Percentiles rank a stretch among this genome's conserved stretches.
Evolutionary conservation across 768 basidiomycete species (phyloP).

Genomic region (Neoboletus brunneissimus): DNA sequence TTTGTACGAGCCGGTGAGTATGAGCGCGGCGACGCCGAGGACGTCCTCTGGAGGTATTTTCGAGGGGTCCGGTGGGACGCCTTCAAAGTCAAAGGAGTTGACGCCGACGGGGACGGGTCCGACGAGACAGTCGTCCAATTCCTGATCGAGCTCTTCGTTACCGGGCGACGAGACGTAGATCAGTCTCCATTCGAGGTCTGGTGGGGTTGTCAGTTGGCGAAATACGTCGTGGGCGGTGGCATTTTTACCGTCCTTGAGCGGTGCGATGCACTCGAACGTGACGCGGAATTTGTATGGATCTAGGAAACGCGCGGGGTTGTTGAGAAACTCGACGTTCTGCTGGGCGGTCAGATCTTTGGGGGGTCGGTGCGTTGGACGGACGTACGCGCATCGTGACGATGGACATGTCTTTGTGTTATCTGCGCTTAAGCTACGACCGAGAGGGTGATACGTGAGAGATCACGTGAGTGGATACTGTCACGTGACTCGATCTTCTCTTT

Average conservation of each 20-base stretch:
- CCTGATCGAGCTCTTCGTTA: conserved; percentile 90
- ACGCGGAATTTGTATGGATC: conserved; percentile 92
- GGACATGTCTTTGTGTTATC: conserved; percentile 49
- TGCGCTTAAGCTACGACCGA: too few species aligned
- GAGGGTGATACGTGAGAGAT: background rate
- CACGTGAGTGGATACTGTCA: background rate
- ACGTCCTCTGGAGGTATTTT: conserved; percentile 89
- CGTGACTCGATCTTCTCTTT: conserved; percentile 8
- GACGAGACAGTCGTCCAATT: conserved; percentile 95
- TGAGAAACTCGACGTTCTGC: conserved; percentile 85
- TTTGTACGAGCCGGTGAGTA: conserved; percentile 92
- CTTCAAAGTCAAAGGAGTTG: conserved; percentile 96
- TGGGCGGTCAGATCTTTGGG: background rate
- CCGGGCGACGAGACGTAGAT: conserved; percentile 96
- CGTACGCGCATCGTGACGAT: conserved; percentile 67
- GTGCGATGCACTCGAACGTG: conserved; percentile 95
- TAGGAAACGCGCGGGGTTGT: conserved; percentile 89
- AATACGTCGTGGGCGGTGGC: background rate
- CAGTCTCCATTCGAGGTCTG: conserved; percentile 97
- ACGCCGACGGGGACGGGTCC: conserved; percentile 96
- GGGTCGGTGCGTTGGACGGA: background rate
- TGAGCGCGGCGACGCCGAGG: conserved; percentile 94
- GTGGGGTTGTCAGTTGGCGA: background rate
- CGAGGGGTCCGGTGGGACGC: conserved; percentile 75
- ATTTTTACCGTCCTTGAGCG: conserved; percentile 75